Evolutionary conservation across 2,329 filamentous ascomycete genomes (phyloP), one percentile per base, ranked within the genome.

Genomic region (Penicillium sp.): DNA sequence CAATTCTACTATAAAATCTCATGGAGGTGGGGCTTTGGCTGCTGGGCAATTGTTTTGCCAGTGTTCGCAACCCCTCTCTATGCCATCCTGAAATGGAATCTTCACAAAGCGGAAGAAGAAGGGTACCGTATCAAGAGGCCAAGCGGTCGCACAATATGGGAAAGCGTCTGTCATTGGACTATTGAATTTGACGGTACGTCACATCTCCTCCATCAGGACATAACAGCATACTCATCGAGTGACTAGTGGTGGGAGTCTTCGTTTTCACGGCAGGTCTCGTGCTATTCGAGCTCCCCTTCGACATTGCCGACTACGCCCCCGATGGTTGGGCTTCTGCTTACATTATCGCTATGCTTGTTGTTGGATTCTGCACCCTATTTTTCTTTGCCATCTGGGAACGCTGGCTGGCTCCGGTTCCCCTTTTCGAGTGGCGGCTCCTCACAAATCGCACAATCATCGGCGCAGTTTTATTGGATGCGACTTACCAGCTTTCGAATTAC

Each of bases 271-370:
- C 72, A 2, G 86, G 84, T 0, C 80, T 86, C 64, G 77, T 81
- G 1, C 72, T 88, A 4, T 82, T 88, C 66, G 76, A 88, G 3
- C 76, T 88, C 16, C 82, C 86, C 0, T 85, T 88, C 69, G 82
- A 73, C 38, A 75, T 88, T 10, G 71, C 75, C 49, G 48, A 58
- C 14, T 65, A 60, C 11, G 67, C 74, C 14, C 53, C 61, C 14
- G 54, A 70, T 4, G 62, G 66, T 5, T 80, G 75, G 75, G 60
- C 63, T 7, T 72, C 74, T 3, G 68, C 74, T 13, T 59, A 75
- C n/a, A 75, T 82, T 50, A 75, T 83, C 46, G 68, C 68, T 29
- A 77, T 83, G 67, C 61, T 77, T 9, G 75, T 83, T 11, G 63
- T 86, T 24, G 85, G 86, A 0, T 68, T 77, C 18, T 58, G 79